Evolutionary conservation across 164 flowering plant species (phyloP), one percentile per base, ranked within the genome.

Genomic region (Piper longum): DNA sequence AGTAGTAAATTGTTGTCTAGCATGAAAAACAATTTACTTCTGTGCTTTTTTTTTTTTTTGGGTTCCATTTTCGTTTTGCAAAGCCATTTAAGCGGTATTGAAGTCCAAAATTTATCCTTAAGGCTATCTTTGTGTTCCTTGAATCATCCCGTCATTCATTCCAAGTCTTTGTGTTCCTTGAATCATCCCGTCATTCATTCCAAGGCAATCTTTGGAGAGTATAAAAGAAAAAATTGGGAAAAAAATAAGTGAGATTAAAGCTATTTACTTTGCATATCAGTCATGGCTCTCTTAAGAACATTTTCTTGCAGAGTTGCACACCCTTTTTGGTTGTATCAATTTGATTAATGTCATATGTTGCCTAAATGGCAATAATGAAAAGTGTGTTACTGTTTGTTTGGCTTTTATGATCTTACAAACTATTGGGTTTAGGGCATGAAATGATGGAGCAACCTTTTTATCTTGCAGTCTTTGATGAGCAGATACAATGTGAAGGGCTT

Each of bases 401-500:
- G 57, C 18, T 55, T 55, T 55, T 55, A 55, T 55, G 19, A 6
- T 55, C 19, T 55, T 26, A 4, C 4, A 55, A 55, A 55, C 7
- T 55, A 13, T 26, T 26, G 36, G 36, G 36, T 26, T 26, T 26
- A 26, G 36, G 36, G 36, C 36, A 26, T 26, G 36, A 26, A 26
- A 26, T 26, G 52, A 48, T 48, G 12, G 52, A 5, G 14, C 12
- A 48, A 5, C 16, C 7, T 39, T 60, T 60, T 42, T 17, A 43
- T 71, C 72, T n/a, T 51, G 17, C 96, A 89, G 98, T 86, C 96
- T 69, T 66, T 92, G 59, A 86, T 86, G 96, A 81, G 90, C 91
- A 89, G 92, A 76, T 92, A 81, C 75, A 88, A 83, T 41, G 93
- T 92, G 64, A 84, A 87, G 88, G 95, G 96, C 43, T 92, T 92